These are phyloP conservation scores for Graphiopsis chlorocephala DNA, from an alignment of 2,329 filamentous ascomycete genomes.

Conservation along the genomic window DNA sequence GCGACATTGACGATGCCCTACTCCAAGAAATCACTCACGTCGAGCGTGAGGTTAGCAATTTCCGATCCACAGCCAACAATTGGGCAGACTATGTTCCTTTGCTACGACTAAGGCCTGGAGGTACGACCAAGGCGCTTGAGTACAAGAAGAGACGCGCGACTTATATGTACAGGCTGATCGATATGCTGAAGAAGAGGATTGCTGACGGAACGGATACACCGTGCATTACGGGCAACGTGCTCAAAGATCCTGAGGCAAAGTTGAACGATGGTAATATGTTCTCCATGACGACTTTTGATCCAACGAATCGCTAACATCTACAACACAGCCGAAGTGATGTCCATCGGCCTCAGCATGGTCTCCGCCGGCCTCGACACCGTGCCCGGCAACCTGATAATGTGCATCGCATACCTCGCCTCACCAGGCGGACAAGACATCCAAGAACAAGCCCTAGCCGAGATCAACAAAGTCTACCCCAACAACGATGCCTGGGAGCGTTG, in stretches of 20 bases:
- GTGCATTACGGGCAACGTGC: slow-evolving; percentile 67
- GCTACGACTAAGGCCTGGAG: slow-evolving; percentile 61
- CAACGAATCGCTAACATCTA: slow-evolving; percentile 25
- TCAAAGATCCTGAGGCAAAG: slow-evolving; percentile 68
- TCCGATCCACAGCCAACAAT: slow-evolving; percentile 76
- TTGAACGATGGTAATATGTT: slow-evolving; percentile 59
- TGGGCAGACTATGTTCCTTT: slow-evolving; percentile 78
- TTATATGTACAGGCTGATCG: slow-evolving; percentile 58
- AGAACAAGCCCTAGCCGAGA: slow-evolving; percentile 65
- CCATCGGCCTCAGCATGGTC: slow-evolving; percentile 79
- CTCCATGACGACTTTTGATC: slow-evolving; percentile 27
- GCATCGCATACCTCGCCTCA: slow-evolving; percentile 71
- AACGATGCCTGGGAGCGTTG: slow-evolving; percentile 75
- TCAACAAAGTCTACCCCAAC: slow-evolving; percentile 67
- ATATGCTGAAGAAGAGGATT: slow-evolving; percentile 60
- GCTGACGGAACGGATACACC: slow-evolving; percentile 63
- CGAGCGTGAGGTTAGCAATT: slow-evolving; percentile 72
- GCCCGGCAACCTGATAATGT: slow-evolving; percentile 75
- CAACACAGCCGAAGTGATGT: slow-evolving; percentile 67
- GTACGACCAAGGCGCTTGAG: slow-evolving; percentile 61
- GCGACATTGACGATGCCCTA: slow-evolving; percentile 64
- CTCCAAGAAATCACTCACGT: slow-evolving; percentile 72
- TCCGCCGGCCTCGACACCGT: slow-evolving; percentile 79
- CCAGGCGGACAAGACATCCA: slow-evolving; percentile 68
- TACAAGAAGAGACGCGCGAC: slow-evolving; percentile 67